Evolutionary conservation across 192 early-diverging fungal genomes (phyloP), one percentile per base, ranked within the genome.

Genomic region (Martensiomyces pterosporus): DNA sequence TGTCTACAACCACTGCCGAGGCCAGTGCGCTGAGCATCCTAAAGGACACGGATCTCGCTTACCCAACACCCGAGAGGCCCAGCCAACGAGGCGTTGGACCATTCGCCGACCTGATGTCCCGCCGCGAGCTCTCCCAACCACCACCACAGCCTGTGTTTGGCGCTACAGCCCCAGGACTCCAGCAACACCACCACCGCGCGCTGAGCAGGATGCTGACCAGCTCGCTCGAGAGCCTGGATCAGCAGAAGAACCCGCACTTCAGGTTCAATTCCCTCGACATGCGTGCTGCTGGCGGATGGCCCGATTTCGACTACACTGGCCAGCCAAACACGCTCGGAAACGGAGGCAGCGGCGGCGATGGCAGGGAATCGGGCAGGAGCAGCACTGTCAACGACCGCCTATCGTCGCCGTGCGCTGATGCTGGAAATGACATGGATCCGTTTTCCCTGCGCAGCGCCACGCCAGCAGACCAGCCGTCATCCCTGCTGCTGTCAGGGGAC

Each of bases 1-100:
- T 48, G 36, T 57, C 71, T 4, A 62, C 71, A 9, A 62, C 59
- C 1, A 67, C 55, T 4, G 71, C 71, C 0, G 71, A 75, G 33
- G 58, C 71, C 16, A 75, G 71, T 33, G 71, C 71, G 13, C 43
- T 75, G 39, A 75, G 71, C 46, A 75, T 75, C 22, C 45, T 75
- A 14, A 75, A 67, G 35, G 71, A 67, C 32, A 75, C 71, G 0
- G 71, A 75, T 25, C 60, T 75, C 3, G 71, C 71, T 2, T 75
- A 75, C 23, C 64, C 71, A 9, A 63, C 59, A 10, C 71, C 71
- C 1, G 52, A 52, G 35, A 50, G 47, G 9, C 34, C 43, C n/a
- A 15, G 27, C 14, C 47, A 38, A 46, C 39, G 32, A 21, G 25
- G 22, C 9, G 21, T 43, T 16, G 38, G 43, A 2, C 40, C 24